Conservation (phyloP, 2,329 filamentous ascomycete genomes). For the Diaporthe nobilis region DNA sequence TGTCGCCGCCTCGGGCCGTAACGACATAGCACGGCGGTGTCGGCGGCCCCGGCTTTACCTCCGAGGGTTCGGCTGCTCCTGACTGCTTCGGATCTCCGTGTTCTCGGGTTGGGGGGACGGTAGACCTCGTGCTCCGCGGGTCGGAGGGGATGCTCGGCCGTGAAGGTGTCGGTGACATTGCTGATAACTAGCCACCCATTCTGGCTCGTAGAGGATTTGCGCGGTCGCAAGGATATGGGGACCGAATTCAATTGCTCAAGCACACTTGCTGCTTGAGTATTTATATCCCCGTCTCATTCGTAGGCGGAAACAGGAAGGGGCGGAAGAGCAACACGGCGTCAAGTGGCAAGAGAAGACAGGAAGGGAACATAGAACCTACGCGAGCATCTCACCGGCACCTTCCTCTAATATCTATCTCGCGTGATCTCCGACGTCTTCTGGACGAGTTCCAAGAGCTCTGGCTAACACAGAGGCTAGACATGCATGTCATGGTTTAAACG, state of each 20-base stretch:
- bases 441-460: background rate
- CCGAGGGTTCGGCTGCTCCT: too few species aligned
- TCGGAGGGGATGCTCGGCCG: background rate
- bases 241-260: background rate
- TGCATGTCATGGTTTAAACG: constrained; percentile 1
- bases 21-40: background rate
- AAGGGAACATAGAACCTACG: background rate
- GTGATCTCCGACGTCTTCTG: constrained; percentile 12
- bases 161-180: background rate
- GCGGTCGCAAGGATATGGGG: background rate
- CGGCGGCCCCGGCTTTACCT: background rate
- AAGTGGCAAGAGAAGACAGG: background rate
- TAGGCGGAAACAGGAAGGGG: background rate
- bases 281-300: background rate
- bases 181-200: background rate
- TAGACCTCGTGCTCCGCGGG: background rate
- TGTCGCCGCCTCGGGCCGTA: constrained; percentile 40
- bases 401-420: background rate
- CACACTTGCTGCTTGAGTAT: background rate
- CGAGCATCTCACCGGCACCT: background rate
- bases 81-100: background rate
- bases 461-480: constrained; percentile 11
- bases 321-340: background rate
- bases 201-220: background rate
- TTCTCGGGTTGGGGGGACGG: background rate